Evolutionary conservation across 495 filamentous ascomycete species (phyloP), one percentile per base, ranked within the genome.

Genomic region (Talaromyces borbonicus): DNA sequence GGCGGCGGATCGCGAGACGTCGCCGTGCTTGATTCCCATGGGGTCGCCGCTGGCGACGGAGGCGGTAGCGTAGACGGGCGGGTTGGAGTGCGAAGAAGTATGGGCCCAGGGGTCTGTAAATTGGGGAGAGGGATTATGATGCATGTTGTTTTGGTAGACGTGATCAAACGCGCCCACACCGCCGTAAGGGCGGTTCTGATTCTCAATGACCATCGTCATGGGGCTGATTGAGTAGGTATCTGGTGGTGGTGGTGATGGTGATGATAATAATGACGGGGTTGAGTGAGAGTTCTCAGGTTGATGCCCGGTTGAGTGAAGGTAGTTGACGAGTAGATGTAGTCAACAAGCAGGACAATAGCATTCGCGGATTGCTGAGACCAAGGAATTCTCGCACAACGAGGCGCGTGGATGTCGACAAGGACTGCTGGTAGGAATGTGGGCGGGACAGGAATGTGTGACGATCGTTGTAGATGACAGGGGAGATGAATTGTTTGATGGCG

Each of bases 61-160:
- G 58, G 72, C 65, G 26, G 71, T 77, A 41, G 75, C 63, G 49
- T 80, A 81, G 22, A 79, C 57, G 1, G 74, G 69, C 19, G 71
- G 67, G 14, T 72, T 64, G 35, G 71, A 69, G 39, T 78, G 67
- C 15, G 81, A 75, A 22, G 80, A 72, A n/a, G 69, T 65, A 49
- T 72, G 63, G 5, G 69, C 73, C 90, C 90, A 97, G 12, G 90
- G 90, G 62, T 97, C 89, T 58, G 86, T 89, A 71, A 97, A 97
- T 58, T 90, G 85, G 39, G 89, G 87, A 36, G 78, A 63, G 42
- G 70, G 82, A 56, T 78, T 74, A 68, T 81, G 81, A 47, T 74
- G 69, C 60, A 81, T 64, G 56, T 79, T 74, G 62, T 77, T 71
- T 66, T 83, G 83, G 52, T 80, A 77, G 57, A 84, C 72, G 62